phyloP scores from a whole-genome alignment of 208 protist genomes.

The Wallacemonas rigidus region DNA sequence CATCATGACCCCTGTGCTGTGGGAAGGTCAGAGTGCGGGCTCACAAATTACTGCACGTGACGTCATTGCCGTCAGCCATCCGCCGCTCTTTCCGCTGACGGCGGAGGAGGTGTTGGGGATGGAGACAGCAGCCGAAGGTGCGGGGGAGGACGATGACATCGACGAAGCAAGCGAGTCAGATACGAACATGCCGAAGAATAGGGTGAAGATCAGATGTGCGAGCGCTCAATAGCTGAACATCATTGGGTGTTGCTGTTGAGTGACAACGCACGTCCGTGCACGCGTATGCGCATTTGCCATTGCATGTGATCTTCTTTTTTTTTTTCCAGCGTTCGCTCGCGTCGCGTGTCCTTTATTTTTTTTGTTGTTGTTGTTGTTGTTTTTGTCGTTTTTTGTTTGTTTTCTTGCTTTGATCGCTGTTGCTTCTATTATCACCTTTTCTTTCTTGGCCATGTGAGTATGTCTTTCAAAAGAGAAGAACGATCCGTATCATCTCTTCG shows the following conservation, averaged over 20 bases:
- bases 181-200: not conserved
- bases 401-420: no score
- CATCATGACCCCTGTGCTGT: conserved; percentile 65
- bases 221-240: no score
- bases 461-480: no score
- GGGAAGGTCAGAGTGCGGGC: conserved; percentile 45
- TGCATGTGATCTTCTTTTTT: not conserved
- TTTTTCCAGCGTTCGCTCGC: not conserved
- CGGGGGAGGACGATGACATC: not conserved
- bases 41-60: conserved; percentile 66
- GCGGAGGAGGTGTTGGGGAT: not conserved
- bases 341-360: no score
- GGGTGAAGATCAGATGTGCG: not conserved
- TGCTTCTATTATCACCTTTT: no score
- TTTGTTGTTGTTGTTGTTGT: no score
- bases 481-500: no score
- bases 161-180: not conserved
- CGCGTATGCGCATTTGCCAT: not conserved
- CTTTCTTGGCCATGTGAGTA: no score
- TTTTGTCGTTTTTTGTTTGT: no score
- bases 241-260: no score
- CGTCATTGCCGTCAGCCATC: conserved; percentile 57
- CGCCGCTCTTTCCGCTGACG: not conserved
- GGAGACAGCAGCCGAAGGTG: not conserved
- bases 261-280: not conserved